Conservation (phyloP, 371 early-diverging fungal genomes). For the Mortierella sp. region DNA sequence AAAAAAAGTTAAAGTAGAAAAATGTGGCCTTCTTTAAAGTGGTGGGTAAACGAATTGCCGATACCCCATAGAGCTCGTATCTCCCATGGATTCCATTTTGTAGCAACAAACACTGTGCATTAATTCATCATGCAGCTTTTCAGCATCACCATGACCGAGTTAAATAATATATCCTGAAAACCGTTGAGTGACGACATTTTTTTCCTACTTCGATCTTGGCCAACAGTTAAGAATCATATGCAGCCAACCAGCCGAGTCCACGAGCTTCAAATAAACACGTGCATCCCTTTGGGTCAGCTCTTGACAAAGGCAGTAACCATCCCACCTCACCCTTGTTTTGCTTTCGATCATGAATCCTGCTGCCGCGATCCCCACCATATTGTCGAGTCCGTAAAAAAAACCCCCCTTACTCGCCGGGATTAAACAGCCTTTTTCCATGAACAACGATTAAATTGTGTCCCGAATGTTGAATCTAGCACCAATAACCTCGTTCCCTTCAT, state of each 20-base stretch:
- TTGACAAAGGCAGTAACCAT: neutral
- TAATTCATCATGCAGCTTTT: neutral
- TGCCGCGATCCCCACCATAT: no score
- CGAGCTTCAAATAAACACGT: neutral
- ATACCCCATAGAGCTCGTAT: no score
- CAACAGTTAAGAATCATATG: neutral
- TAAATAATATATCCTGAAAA: neutral
- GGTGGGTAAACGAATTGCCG: no score
- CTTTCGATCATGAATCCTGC: neutral
- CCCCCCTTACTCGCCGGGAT: no score
- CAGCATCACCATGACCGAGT: neutral
- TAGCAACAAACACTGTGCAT: neutral
- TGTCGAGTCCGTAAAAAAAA: no score
- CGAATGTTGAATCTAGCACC: no score
- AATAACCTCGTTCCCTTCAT: no score
- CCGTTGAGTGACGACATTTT: constrained; percentile 4
- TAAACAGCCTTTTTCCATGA: no score
- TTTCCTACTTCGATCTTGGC: neutral
- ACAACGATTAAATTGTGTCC: no score
- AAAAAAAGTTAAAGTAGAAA: no score
- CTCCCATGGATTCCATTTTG: neutral
- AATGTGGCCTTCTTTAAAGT: no score
- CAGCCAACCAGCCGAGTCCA: neutral
- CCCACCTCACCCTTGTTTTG: neutral
- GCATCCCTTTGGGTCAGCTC: neutral